Conservation (phyloP, 352 stramenopile genomes). For the Pythium rhizo-oryzae region DNA sequence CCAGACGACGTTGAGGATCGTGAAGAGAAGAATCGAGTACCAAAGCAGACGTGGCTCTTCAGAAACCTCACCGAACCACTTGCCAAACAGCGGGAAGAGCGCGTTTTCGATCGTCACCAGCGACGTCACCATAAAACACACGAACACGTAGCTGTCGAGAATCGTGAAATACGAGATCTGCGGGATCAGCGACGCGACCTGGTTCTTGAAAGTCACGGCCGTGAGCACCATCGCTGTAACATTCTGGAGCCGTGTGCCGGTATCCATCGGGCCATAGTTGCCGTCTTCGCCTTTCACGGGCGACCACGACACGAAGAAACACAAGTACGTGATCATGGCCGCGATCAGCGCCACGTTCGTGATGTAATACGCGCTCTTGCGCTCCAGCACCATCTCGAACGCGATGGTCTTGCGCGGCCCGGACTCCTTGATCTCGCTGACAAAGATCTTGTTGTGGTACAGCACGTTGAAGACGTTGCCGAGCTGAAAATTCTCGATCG, state of each 20-base stretch:
- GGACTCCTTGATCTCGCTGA: conserved; percentile 35
- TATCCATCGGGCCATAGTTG: conserved; percentile 38
- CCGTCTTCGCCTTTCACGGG: background rate
- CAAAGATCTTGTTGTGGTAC: conserved; percentile 50
- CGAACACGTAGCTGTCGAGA: conserved; percentile 63
- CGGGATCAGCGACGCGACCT: conserved; percentile 49
- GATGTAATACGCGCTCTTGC: conserved; percentile 50
- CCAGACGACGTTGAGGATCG: conserved; percentile 47
- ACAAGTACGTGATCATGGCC: conserved; percentile 56
- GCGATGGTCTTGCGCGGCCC: conserved; percentile 42
- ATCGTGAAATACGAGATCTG: conserved; percentile 73
- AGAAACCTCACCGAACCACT: conserved; percentile 28
- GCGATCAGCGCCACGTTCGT: conserved; percentile 53
- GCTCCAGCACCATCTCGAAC: conserved; percentile 68
- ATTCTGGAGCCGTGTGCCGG: conserved; percentile 54
- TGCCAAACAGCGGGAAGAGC: conserved; percentile 35
- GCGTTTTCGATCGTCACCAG: conserved; percentile 60
- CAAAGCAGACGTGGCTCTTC: conserved; percentile 32
- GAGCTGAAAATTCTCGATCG: conserved; percentile 50
- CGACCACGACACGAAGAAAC: conserved; percentile 31
- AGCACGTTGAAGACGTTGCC: conserved; percentile 59
- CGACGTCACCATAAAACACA: conserved; percentile 62
- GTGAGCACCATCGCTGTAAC: conserved; percentile 70
- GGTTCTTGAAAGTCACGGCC: conserved; percentile 63
- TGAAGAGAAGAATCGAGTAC: conserved; percentile 44